phyloP scores from a whole-genome alignment of 2,329 filamentous ascomycete species.

The Erysiphe pulchra region DNA sequence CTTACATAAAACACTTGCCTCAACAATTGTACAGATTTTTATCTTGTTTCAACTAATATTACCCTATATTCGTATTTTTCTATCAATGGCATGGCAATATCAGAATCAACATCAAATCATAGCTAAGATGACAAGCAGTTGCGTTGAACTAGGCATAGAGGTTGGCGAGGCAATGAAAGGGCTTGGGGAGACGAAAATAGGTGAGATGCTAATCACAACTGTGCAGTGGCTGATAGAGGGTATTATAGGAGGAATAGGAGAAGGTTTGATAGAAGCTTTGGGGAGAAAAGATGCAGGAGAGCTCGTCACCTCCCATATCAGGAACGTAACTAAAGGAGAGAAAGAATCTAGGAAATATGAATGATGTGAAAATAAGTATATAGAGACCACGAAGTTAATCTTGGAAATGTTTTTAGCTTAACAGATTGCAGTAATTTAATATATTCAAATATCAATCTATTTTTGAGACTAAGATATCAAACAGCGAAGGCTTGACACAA shows the following conservation, averaged over 20 bases:
- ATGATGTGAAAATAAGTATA: no score
- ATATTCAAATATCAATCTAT: no score
- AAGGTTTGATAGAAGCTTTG: constrained; percentile 21
- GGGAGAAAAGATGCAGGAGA: background rate
- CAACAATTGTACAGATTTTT: constrained; percentile 29
- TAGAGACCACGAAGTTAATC: no score
- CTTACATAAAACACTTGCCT: constrained; percentile 31
- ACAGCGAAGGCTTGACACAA: no score
- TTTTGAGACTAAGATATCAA: no score
- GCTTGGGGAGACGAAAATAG: constrained; percentile 39
- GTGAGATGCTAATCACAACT: constrained; percentile 27
- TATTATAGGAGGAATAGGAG: constrained; percentile 38
- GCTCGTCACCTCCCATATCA: background rate
- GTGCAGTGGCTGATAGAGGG: constrained; percentile 36
- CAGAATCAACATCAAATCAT: constrained; percentile 42
- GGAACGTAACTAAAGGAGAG: background rate
- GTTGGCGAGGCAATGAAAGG: constrained; percentile 28
- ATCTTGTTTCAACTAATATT: constrained; percentile 32
- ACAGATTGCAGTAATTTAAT: no score
- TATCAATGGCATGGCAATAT: constrained; percentile 29
- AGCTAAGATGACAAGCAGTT: constrained; percentile 26
- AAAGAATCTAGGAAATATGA: no score
- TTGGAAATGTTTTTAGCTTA: no score
- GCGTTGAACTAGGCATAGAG: constrained; percentile 23
- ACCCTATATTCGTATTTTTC: constrained; percentile 30